Base-by-base conservation (phyloP, 345 rosid species). In the Lepidium africanum region DNA sequence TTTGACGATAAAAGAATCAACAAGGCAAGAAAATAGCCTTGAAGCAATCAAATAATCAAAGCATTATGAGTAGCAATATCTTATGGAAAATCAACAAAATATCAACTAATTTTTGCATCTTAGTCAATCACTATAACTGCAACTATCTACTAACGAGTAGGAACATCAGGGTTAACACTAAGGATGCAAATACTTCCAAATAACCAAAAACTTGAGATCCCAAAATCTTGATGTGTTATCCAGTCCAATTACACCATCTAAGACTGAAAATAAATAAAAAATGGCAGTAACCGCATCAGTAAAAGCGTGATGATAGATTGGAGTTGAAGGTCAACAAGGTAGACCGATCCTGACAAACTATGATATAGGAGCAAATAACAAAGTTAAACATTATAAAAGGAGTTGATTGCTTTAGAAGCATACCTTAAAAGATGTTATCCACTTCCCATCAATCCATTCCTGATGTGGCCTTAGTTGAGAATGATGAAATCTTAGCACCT, bases 371-470 rank as follows among this genome's bases (percentile, higher is more conserved):
- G 60, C 0, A 63, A 23, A 45, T 46, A 48, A 30, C 49, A 15
- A 46, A 21, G 41, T 45, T 14, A 43, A n/a, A 53, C 14, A 47
- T 43, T 17, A 62, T 33, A 45, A 25, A 38, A 59, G 10, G 69
- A 53, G 39, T 42, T 23, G 15, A 45, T 33, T 5, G 36, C 2
- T 66, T 43, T 42, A 67, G 9, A 61, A 40, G 35, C 35, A 60
- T 70, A 84, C 91, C 86, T 64, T 63, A 14, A 79, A 80, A 67
- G 87, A 73, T 9, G 40, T 30, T 51, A 83, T 38, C 97, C 97
- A 90, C 69, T 79, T 77, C 43, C 94, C 94, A 75, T 69, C 57
- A 41, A 85, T 77, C 98, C 98, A 88, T 49, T 90, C 94, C 67
- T 86, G 89, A 79, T 87, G 92, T 3, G 38, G 70, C 79, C 98